phyloP scores from a whole-genome alignment of 495 filamentous ascomycete genomes.

The Xylaria longipes region DNA sequence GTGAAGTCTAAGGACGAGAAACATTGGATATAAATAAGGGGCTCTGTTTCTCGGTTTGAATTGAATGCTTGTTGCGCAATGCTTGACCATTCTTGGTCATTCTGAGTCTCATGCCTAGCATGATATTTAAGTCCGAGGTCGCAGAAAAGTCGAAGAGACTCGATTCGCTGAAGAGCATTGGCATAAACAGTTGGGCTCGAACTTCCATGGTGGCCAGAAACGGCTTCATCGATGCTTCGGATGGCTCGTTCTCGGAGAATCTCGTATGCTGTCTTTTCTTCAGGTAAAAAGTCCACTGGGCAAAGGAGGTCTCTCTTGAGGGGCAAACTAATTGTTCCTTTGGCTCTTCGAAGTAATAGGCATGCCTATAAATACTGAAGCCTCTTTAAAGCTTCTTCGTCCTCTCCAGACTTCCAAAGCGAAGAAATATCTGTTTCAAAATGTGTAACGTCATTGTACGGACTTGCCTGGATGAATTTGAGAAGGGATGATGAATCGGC shows the following conservation, averaged over 20 bases:
- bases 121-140: background rate
- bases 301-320: background rate
- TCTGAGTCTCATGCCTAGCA: background rate
- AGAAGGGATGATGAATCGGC: background rate
- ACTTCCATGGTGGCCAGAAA: background rate
- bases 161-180: background rate
- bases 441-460: background rate
- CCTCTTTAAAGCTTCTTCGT: background rate
- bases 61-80: background rate
- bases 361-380: background rate
- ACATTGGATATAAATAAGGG: background rate
- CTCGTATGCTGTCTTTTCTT: background rate
- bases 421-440: background rate
- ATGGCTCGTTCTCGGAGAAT: background rate
- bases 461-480: background rate
- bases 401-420: background rate
- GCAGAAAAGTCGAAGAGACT: background rate
- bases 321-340: background rate
- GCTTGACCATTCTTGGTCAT: background rate
- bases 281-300: background rate
- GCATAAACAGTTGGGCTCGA: background rate
- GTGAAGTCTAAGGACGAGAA: background rate
- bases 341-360: background rate
- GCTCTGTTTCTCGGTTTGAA: background rate
- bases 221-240: background rate